Evolutionary conservation across 176 grass and related monocot species (phyloP).

Genomic region (Carex scoparia): DNA sequence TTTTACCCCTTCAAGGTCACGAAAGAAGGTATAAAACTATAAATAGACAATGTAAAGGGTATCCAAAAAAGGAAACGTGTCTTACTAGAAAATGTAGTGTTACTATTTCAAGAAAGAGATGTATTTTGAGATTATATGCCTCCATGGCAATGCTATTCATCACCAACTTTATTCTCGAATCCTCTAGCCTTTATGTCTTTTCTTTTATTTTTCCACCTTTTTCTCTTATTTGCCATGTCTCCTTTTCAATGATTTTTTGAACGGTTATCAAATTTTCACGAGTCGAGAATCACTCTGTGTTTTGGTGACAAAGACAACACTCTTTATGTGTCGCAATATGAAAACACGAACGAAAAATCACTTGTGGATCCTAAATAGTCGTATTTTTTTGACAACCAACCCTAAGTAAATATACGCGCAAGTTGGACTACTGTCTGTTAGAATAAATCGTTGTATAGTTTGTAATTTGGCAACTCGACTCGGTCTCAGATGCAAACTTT

Average conservation of each 20-base stretch:
- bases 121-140: slow-evolving; percentile 22
- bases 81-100: background rate
- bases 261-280: background rate
- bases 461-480: too few species aligned
- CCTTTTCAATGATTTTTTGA: background rate
- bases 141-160: slow-evolving; percentile 8
- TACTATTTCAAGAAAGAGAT: slow-evolving; percentile 28
- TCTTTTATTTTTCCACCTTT: background rate
- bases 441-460: too few species aligned
- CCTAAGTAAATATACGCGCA: too few species aligned
- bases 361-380: too few species aligned
- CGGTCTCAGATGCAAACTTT: too few species aligned
- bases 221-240: background rate
- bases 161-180: slow-evolving; percentile 25
- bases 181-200: slow-evolving; percentile 19
- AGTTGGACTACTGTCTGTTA: too few species aligned
- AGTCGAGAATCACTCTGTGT: background rate
- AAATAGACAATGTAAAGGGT: slow-evolving; percentile 1
- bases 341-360: too few species aligned
- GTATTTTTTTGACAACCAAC: too few species aligned
- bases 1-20: too few species aligned
- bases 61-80: background rate
- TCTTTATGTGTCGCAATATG: too few species aligned
- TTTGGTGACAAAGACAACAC: too few species aligned
- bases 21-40: background rate